Evolutionary conservation across 2,329 filamentous ascomycete genomes (phyloP).

Genomic region (Aspergillus tamarii): DNA sequence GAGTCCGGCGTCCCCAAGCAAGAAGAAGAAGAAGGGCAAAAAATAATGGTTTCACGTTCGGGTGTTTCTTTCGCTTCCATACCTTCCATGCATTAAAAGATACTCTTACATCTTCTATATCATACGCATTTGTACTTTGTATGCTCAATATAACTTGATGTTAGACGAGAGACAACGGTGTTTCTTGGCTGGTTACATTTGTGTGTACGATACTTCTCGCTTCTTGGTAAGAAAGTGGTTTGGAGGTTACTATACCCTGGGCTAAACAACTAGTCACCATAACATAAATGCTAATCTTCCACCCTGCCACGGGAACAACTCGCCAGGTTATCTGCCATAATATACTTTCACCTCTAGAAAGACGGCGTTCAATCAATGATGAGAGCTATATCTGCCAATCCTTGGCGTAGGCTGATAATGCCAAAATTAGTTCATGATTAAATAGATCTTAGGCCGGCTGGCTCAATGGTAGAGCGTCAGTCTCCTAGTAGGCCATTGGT

Average conservation of each 20-base stretch:
- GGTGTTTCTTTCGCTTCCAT: slow-evolving; percentile 5
- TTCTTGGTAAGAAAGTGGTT: background rate
- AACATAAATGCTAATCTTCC: too few relatives aligned
- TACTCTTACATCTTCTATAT: background rate
- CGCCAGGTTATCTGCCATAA: background rate
- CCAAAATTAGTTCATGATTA: background rate
- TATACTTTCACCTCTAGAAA: background rate
- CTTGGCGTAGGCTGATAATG: background rate
- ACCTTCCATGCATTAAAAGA: slow-evolving; percentile 9
- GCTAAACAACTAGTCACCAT: background rate
- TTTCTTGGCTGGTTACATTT: background rate
- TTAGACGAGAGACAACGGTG: background rate
- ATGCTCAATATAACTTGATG: background rate
- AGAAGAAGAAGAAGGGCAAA: slow-evolving; percentile 53
- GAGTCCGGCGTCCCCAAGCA: slow-evolving; percentile 23
- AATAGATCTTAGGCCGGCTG: background rate
- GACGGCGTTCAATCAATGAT: too few relatives aligned
- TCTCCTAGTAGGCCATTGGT: background rate
- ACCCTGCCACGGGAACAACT: too few relatives aligned
- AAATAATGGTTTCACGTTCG: slow-evolving; percentile 32
- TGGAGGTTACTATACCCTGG: background rate
- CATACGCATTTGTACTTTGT: background rate
- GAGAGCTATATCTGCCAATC: too few relatives aligned
- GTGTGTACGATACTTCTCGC: background rate
- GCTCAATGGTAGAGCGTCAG: slow-evolving; percentile 3